A percentile compares a stretch with the other conserved stretches of the same genome.
Conservation (phyloP, 129 eudicot genomes). For the Tagetes erecta region DNA sequence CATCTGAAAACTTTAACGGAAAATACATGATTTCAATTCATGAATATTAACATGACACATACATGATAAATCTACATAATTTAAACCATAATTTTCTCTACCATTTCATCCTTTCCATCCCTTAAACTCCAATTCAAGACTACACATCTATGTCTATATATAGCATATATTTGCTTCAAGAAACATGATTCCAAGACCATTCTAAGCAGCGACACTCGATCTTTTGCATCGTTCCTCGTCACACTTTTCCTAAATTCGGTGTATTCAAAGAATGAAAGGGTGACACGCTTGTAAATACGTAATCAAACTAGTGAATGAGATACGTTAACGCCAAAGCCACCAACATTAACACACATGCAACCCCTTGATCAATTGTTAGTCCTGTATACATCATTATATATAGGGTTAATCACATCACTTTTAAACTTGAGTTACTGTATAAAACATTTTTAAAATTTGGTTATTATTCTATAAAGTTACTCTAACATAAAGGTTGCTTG, state of each 20-base stretch:
- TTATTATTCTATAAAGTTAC: too few relatives aligned
- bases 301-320: constrained; percentile 52
- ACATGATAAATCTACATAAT: constrained; percentile 20
- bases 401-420: background rate
- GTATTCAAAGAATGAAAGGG: constrained; percentile 2
- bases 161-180: background rate
- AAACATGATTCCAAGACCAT: constrained; percentile 17
- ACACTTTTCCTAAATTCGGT: background rate
- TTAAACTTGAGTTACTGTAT: too few relatives aligned
- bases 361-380: constrained; percentile 70
- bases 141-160: background rate
- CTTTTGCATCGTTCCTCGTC: constrained; percentile 16
- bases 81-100: constrained; percentile 3
- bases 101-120: constrained; percentile 15
- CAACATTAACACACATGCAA: constrained; percentile 72
- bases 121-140: constrained; percentile 12
- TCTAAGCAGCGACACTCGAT: background rate
- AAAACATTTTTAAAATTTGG: too few relatives aligned
- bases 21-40: background rate
- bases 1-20: background rate
- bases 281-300: constrained; percentile 1
- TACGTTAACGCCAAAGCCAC: constrained; percentile 71
- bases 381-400: constrained; percentile 35
- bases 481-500: too few relatives aligned
- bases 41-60: constrained; percentile 14